Percentiles rank a stretch among this genome's conserved stretches.
Conservation (phyloP, 495 filamentous ascomycete genomes). For the Annulohypoxylon moriforme region DNA sequence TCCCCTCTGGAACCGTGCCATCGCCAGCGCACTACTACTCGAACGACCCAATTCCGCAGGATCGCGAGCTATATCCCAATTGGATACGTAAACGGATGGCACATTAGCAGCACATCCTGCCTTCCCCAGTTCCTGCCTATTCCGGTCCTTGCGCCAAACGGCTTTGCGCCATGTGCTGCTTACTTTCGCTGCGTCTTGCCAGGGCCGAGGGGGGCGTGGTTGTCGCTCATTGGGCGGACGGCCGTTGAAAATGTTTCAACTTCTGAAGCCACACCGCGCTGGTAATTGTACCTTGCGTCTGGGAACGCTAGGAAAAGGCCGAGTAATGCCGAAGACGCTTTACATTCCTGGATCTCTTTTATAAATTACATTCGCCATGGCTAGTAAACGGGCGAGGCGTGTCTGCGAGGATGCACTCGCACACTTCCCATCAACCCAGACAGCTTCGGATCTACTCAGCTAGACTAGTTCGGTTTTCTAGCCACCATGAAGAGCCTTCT, state of each 20-base stretch:
- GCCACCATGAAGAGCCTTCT: conserved; percentile 44
- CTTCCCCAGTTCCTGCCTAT: conserved; percentile 20
- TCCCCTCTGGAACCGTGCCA: background rate
- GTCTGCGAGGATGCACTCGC: conserved; percentile 6
- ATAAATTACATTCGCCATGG: conserved; percentile 27
- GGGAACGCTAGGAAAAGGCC: conserved; percentile 22
- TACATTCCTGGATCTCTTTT: conserved; percentile 7
- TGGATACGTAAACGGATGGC: conserved; percentile 5
- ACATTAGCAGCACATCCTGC: conserved; percentile 16
- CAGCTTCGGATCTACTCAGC: background rate
- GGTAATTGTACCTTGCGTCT: conserved; percentile 8
- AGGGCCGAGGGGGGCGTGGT: conserved; percentile 25
- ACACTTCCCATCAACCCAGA: background rate
- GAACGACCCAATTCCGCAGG: conserved; percentile 13
- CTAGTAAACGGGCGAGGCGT: background rate
- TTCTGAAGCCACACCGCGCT: conserved; percentile 11
- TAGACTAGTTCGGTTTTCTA: background rate
- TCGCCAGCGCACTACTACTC: background rate
- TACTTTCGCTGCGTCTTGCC: background rate
- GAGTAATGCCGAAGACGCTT: conserved; percentile 26
- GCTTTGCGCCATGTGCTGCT: conserved; percentile 5
- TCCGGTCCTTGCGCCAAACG: background rate
- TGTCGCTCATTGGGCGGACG: conserved; percentile 25
- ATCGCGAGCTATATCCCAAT: conserved; percentile 6
- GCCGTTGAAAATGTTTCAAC: conserved; percentile 26